Evolutionary conservation across 139 green algal genomes (phyloP).

Genomic region (Mesostigma viride): DNA sequence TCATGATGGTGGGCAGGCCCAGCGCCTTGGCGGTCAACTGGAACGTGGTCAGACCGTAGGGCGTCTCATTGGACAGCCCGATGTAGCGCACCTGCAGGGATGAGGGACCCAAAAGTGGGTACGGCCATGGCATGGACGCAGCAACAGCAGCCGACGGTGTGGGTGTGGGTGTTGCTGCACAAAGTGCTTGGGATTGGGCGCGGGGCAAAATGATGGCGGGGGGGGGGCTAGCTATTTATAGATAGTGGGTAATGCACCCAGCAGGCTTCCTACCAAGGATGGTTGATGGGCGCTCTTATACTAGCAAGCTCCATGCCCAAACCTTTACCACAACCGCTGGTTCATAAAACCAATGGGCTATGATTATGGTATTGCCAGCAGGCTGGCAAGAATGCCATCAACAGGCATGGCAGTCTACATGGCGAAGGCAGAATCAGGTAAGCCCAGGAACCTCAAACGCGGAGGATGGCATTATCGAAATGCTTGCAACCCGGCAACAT

Average conservation of each 20-base stretch:
- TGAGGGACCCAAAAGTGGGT: neutral
- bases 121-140: neutral
- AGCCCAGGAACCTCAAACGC: too few relatives aligned
- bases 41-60: conserved; percentile 70
- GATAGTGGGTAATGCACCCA: neutral
- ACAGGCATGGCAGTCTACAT: too few relatives aligned
- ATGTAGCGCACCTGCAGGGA: conserved; percentile 48
- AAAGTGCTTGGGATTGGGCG: too few relatives aligned
- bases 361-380: too few relatives aligned
- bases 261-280: neutral
- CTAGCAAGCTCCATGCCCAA: too few relatives aligned
- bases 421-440: too few relatives aligned
- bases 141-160: neutral
- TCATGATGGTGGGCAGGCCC: conserved; percentile 59
- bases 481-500: too few relatives aligned
- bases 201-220: neutral
- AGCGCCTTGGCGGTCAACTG: conserved; percentile 28
- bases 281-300: too few relatives aligned
- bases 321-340: too few relatives aligned
- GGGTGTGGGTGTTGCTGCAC: neutral
- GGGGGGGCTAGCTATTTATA: neutral
- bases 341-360: too few relatives aligned
- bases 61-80: conserved; percentile 82
- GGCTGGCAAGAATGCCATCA: too few relatives aligned
- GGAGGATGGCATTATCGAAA: too few relatives aligned